A percentile compares a stretch with the other conserved stretches of the same genome.
Evolutionary conservation across 768 basidiomycete genomes (phyloP).

Genomic region (Russula olivacea): DNA sequence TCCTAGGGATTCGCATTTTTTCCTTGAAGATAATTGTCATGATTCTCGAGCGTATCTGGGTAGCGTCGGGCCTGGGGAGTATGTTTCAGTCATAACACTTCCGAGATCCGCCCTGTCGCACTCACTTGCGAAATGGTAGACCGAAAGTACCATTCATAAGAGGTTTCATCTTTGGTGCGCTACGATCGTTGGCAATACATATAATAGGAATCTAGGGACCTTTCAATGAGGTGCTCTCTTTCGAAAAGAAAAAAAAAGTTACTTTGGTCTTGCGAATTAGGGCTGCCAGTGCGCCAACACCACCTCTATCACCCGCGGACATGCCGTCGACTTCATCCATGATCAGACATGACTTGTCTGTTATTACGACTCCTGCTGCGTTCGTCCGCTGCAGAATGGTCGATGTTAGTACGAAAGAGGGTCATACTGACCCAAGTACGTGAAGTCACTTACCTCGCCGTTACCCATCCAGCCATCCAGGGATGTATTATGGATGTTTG

Average conservation of each 20-base stretch:
- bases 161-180: slow-evolving; percentile 88
- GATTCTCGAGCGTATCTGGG: slow-evolving; percentile 76
- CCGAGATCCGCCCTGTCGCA: neutral
- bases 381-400: slow-evolving; percentile 46
- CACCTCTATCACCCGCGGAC: slow-evolving; percentile 96
- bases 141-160: slow-evolving; percentile 63
- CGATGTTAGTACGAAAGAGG: neutral
- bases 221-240: neutral
- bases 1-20: slow-evolving; percentile 85
- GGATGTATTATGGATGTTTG: slow-evolving; percentile 85
- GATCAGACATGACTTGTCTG: slow-evolving; percentile 79
- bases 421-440: neutral
- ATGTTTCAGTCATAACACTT: neutral
- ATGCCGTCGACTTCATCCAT: slow-evolving; percentile 99
- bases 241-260: neutral
- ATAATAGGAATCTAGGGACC: slow-evolving; percentile 81
- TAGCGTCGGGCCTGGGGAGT: slow-evolving; percentile 61
- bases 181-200: slow-evolving; percentile 90
- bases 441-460: slow-evolving; percentile 36
- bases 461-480: slow-evolving; percentile 81
- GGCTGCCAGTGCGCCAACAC: slow-evolving; percentile 87
- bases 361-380: slow-evolving; percentile 65
- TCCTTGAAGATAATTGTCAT: slow-evolving; percentile 89
- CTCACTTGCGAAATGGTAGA: slow-evolving; percentile 73
- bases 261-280: slow-evolving; percentile 93